Conservation (phyloP, 805 yeast species). For the Metschnikowia kofuensis region DNA sequence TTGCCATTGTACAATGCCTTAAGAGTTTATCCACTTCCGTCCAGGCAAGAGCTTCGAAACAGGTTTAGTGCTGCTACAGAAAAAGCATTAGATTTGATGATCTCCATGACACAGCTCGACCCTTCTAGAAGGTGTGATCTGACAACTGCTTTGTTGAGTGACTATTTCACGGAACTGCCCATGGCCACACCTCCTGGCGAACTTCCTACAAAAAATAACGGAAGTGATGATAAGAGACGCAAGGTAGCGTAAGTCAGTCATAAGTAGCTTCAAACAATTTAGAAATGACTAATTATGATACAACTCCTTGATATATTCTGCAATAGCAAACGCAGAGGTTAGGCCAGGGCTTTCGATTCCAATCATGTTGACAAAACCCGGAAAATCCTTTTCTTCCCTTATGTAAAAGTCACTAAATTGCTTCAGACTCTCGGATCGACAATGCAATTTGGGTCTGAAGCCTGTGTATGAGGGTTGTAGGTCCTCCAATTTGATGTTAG, state of each 20-base stretch:
- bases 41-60: slow-evolving; percentile 72
- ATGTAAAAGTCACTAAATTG: slow-evolving; percentile 72
- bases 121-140: slow-evolving; percentile 73
- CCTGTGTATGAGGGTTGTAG: slow-evolving; percentile 74
- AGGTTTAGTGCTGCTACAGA: slow-evolving; percentile 91
- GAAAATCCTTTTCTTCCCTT: slow-evolving; percentile 54
- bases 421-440: slow-evolving; percentile 36
- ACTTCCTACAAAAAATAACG: slow-evolving; percentile 50
- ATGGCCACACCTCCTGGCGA: slow-evolving; percentile 65
- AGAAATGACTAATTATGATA: slow-evolving; percentile 9
- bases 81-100: slow-evolving; percentile 71
- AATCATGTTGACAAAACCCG: slow-evolving; percentile 74
- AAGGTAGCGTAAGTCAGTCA: slow-evolving; percentile 5
- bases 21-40: slow-evolving; percentile 78
- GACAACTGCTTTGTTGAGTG: slow-evolving; percentile 58
- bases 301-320: slow-evolving; percentile 54
- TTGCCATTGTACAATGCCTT: slow-evolving; percentile 75
- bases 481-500: slow-evolving; percentile 49
- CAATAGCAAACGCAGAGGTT: slow-evolving; percentile 81
- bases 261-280: background rate
- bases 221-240: slow-evolving; percentile 17
- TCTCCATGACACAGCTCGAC: slow-evolving; percentile 68
- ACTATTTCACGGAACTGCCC: slow-evolving; percentile 72
- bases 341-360: slow-evolving; percentile 93
- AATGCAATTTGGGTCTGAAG: slow-evolving; percentile 72